A percentile compares a stretch with the other conserved stretches of the same genome.
Conservation (phyloP, 2,329 filamentous ascomycete genomes). For the Aspergillus nomiae region DNA sequence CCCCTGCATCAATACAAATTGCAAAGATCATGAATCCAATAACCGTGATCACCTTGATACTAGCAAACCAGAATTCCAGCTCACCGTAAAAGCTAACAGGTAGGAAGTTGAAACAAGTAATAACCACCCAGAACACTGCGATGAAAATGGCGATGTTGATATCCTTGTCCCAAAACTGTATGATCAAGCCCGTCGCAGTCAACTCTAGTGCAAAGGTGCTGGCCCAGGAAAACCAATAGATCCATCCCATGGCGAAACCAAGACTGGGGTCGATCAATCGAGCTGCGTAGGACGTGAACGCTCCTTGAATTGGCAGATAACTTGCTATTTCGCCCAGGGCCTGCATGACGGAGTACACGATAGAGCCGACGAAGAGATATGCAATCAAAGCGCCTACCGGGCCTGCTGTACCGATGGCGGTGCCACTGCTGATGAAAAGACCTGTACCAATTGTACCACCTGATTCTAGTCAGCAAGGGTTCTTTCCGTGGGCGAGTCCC, state of each 20-base stretch:
- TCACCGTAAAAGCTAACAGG: constrained; percentile 75
- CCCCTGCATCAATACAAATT: constrained; percentile 74
- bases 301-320: constrained; percentile 74
- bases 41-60: constrained; percentile 75
- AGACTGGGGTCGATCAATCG: constrained; percentile 73
- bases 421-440: constrained; percentile 69
- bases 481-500: not conserved
- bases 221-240: constrained; percentile 79
- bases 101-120: constrained; percentile 69
- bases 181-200: constrained; percentile 71
- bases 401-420: constrained; percentile 63
- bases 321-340: constrained; percentile 70
- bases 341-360: constrained; percentile 76
- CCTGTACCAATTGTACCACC: constrained; percentile 72
- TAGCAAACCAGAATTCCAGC: constrained; percentile 76
- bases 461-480: constrained; percentile 45
- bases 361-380: constrained; percentile 68
- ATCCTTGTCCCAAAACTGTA: constrained; percentile 69
- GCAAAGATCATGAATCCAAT: constrained; percentile 75
- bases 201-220: constrained; percentile 74
- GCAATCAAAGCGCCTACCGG: constrained; percentile 69
- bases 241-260: constrained; percentile 79
- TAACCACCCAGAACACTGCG: constrained; percentile 70
- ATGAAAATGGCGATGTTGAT: constrained; percentile 73
- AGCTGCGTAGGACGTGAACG: constrained; percentile 74